Conservation (phyloP, 2,329 filamentous ascomycete genomes). For the Phialemonium atrogriseum region DNA sequence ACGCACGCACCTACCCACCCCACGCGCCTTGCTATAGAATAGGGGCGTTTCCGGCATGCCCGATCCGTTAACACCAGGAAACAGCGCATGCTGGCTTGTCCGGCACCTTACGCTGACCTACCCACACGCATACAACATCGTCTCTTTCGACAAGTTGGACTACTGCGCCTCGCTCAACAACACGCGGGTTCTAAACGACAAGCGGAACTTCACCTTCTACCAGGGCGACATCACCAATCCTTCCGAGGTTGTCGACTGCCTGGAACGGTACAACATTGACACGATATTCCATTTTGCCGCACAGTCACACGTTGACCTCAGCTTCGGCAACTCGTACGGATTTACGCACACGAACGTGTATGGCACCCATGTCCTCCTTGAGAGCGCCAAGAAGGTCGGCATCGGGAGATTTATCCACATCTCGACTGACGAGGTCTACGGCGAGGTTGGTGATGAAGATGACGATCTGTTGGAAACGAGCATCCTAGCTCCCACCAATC, state of each 20-base stretch:
- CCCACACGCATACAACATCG: conserved; percentile 63
- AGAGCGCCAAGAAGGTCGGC: conserved; percentile 64
- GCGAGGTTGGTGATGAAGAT: conserved; percentile 64
- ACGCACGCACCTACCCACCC: conserved; percentile 23
- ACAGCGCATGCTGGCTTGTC: conserved; percentile 75
- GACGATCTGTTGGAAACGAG: conserved; percentile 66
- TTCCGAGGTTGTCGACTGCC: conserved; percentile 59
- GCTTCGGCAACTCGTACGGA: conserved; percentile 73
- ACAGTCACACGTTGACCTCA: conserved; percentile 77
- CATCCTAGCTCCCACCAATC: conserved; percentile 71
- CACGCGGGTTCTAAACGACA: conserved; percentile 57
- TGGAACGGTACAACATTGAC: conserved; percentile 65
- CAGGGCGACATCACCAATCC: conserved; percentile 71
- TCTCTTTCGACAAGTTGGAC: conserved; percentile 80
- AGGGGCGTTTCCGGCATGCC: too few relatives aligned
- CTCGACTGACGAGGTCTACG: conserved; percentile 80
- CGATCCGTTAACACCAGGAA: too few relatives aligned
- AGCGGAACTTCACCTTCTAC: conserved; percentile 69
- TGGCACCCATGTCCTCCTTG: conserved; percentile 74
- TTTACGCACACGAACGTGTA: conserved; percentile 79
- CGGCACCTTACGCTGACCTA: conserved; percentile 71
- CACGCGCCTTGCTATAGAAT: too few relatives aligned
- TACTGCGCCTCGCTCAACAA: conserved; percentile 78
- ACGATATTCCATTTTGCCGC: conserved; percentile 79
- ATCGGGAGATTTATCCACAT: conserved; percentile 72